These are phyloP conservation scores for Sclerotinia borealis DNA, from an alignment of 2,329 filamentous ascomycete genomes.

Conservation along the genomic window DNA sequence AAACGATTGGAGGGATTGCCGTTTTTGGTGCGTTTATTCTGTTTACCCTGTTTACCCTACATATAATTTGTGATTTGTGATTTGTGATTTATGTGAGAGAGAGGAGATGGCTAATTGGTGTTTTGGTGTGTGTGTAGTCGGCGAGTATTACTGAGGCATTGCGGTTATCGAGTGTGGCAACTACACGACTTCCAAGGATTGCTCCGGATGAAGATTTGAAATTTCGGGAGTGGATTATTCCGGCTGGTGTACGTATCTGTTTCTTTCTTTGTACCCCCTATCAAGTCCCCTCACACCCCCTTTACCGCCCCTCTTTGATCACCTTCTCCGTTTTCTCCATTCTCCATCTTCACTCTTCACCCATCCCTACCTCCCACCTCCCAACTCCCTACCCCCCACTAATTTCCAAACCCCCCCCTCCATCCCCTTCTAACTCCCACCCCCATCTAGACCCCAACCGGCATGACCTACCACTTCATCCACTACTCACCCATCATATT, in stretches of 20 bases:
- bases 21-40: not conserved
- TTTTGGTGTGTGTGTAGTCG: not conserved
- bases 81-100: too few species aligned
- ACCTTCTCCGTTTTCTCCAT: not conserved
- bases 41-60: too few species aligned
- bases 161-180: conserved; percentile 14
- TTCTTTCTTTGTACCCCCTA: not conserved
- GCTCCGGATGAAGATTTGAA: conserved; percentile 22
- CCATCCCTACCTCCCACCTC: too few species aligned
- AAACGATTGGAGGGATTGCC: not conserved
- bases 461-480: conserved; percentile 7
- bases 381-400: too few species aligned
- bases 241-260: conserved; percentile 21
- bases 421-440: not conserved
- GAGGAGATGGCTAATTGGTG: not conserved
- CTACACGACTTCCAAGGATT: conserved; percentile 28
- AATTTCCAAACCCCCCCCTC: too few species aligned
- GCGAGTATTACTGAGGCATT: conserved; percentile 1
- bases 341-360: not conserved
- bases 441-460: conserved; percentile 1
- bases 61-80: not conserved
- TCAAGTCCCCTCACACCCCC: not conserved
- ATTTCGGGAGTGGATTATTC: conserved; percentile 21
- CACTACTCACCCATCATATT: conserved; percentile 2
- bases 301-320: not conserved